phyloP scores from a whole-genome alignment of 2,329 filamentous ascomycete genomes.

The Paraphoma sp. region DNA sequence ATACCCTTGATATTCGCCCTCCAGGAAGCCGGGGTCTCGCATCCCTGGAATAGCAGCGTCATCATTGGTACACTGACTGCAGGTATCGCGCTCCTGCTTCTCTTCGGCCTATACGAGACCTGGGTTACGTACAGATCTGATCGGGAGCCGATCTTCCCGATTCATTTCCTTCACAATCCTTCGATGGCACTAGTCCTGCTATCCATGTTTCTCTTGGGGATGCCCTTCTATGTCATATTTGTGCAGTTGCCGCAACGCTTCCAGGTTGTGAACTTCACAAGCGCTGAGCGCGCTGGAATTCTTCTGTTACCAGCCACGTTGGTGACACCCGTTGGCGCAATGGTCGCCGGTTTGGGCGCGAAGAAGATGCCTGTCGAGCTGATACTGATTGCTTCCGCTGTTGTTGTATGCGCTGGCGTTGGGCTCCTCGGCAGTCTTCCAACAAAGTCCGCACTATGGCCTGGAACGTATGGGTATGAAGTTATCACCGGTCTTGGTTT shows the following conservation, averaged over 20 bases:
- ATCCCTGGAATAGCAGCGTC: slow-evolving; percentile 32
- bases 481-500: slow-evolving; percentile 36
- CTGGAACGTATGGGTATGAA: slow-evolving; percentile 36
- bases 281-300: slow-evolving; percentile 38
- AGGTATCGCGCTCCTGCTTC: slow-evolving; percentile 28
- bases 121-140: slow-evolving; percentile 35
- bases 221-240: slow-evolving; percentile 37
- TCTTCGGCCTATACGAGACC: slow-evolving; percentile 36
- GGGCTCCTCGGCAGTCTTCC: slow-evolving; percentile 38
- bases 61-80: slow-evolving; percentile 39
- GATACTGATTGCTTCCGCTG: slow-evolving; percentile 24
- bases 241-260: slow-evolving; percentile 44
- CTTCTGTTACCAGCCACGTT: slow-evolving; percentile 37
- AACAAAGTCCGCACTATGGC: slow-evolving; percentile 18
- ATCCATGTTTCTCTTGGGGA: slow-evolving; percentile 14
- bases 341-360: slow-evolving; percentile 26
- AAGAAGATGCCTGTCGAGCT: slow-evolving; percentile 30
- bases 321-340: slow-evolving; percentile 35
- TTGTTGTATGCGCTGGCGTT: slow-evolving; percentile 29
- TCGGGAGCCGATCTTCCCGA: slow-evolving; percentile 35
- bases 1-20: slow-evolving; percentile 42
- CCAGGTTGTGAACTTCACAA: slow-evolving; percentile 39
- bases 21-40: slow-evolving; percentile 37
- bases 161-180: slow-evolving; percentile 33
- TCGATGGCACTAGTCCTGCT: slow-evolving; percentile 28